A percentile compares a stretch with the other conserved stretches of the same genome.
Conservation (phyloP, 2,329 filamentous ascomycete genomes). For the Metarhizium sp. region DNA sequence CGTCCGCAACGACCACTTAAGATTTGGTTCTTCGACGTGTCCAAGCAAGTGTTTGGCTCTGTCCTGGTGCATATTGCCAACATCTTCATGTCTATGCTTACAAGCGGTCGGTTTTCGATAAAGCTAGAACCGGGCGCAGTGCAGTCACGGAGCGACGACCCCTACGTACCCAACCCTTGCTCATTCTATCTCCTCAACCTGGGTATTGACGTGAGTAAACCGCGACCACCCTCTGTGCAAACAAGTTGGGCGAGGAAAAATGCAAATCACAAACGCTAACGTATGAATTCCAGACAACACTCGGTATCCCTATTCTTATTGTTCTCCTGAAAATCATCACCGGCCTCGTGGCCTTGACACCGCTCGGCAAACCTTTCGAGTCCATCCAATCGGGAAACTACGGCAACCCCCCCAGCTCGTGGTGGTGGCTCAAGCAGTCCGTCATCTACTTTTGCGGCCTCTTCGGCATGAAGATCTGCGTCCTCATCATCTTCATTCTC, state of each 20-base stretch:
- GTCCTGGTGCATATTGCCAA: constrained; percentile 87
- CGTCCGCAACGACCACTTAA: constrained; percentile 84
- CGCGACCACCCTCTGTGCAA: too few relatives aligned
- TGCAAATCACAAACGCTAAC: neutral
- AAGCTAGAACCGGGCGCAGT: constrained; percentile 40
- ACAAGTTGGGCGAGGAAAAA: neutral
- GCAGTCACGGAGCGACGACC: constrained; percentile 36
- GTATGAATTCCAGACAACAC: constrained; percentile 55
- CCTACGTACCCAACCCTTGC: constrained; percentile 79
- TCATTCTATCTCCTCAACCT: constrained; percentile 94
- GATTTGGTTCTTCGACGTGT: constrained; percentile 97
- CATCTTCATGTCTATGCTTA: constrained; percentile 92
- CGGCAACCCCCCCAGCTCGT: constrained; percentile 66
- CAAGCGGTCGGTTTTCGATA: constrained; percentile 71
- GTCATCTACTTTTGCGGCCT: constrained; percentile 93
- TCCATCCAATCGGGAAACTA: constrained; percentile 94
- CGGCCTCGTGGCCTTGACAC: constrained; percentile 59
- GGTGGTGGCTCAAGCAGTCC: constrained; percentile 95
- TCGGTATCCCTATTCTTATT: constrained; percentile 93
- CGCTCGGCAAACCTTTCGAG: constrained; percentile 69
- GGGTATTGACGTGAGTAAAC: constrained; percentile 75
- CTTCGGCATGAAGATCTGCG: constrained; percentile 92
- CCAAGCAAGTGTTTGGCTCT: constrained; percentile 93
- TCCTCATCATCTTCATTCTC: constrained; percentile 82
- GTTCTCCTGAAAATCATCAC: constrained; percentile 75